Conservation (phyloP, 257 asterid species). For the Fraxinus pennsylvanica region DNA sequence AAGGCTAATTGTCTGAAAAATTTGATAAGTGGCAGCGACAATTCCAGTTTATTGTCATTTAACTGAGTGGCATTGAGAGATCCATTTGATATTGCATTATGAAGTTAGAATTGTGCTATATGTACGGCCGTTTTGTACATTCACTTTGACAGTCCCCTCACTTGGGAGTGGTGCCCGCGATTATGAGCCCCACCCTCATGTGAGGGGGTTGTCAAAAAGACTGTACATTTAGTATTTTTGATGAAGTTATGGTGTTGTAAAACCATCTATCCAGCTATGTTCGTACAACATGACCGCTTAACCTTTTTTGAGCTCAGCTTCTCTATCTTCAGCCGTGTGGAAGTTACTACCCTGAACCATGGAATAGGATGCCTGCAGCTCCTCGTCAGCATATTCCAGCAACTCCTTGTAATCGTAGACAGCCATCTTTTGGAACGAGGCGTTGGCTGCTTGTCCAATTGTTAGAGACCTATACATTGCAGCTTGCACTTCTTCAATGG, state of each 20-base stretch:
- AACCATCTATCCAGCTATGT: constrained; percentile 46
- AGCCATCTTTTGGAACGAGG: constrained; percentile 45
- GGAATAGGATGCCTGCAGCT: constrained; percentile 46
- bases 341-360: constrained; percentile 32
- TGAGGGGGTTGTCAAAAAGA: too few relatives aligned
- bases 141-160: background rate
- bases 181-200: too few relatives aligned
- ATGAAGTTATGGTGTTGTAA: constrained; percentile 31
- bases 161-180: too few relatives aligned
- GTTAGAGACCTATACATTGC: constrained; percentile 25
- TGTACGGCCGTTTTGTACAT: too few relatives aligned
- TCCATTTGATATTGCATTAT: constrained; percentile 12
- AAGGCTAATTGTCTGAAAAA: too few relatives aligned
- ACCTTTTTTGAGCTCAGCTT: constrained; percentile 48
- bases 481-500: constrained; percentile 32
- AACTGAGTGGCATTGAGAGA: constrained; percentile 40
- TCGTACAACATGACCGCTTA: constrained; percentile 48
- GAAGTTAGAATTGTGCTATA: too few relatives aligned
- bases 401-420: constrained; percentile 45
- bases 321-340: constrained; percentile 23
- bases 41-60: constrained; percentile 41
- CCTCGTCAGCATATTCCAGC: constrained; percentile 36
- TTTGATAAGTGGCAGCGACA: too few relatives aligned
- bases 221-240: too few relatives aligned
- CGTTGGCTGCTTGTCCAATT: constrained; percentile 31